Conservation (phyloP, 1,284 basidiomycete species). For the Hemileia vastatrix region DNA sequence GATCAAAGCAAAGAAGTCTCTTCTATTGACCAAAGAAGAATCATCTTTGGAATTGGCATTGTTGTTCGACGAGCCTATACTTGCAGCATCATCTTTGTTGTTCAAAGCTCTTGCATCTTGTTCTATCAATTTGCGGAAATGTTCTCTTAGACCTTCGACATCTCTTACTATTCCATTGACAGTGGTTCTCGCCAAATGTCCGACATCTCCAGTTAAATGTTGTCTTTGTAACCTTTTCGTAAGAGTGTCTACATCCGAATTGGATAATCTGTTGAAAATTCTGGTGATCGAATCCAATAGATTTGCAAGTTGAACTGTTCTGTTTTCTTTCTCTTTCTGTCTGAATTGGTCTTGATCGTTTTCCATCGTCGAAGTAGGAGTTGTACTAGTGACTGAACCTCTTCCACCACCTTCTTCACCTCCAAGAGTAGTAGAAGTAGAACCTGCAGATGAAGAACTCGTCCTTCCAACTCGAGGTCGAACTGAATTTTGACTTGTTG, state of each 20-base stretch:
- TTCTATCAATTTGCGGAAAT: conserved; percentile 57
- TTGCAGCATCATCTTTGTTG: conserved; percentile 22
- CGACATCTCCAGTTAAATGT: conserved; percentile 71
- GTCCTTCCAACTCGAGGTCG: background rate
- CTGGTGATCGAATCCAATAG: conserved; percentile 63
- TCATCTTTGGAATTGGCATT: conserved; percentile 40
- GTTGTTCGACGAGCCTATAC: conserved; percentile 55
- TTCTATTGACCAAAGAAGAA: conserved; percentile 56
- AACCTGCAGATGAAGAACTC: background rate
- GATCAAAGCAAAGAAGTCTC: conserved; percentile 73
- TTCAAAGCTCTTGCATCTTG: conserved; percentile 46
- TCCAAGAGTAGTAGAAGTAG: background rate
- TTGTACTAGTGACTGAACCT: conserved; percentile 24
- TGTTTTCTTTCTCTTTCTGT: conserved; percentile 27
- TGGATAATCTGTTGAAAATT: conserved; percentile 60
- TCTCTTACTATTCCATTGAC: conserved; percentile 68
- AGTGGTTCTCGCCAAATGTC: conserved; percentile 74
- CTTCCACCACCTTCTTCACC: background rate
- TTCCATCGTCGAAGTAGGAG: conserved; percentile 41
- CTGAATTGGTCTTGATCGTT: conserved; percentile 26
- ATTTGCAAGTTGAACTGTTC: too few species aligned
- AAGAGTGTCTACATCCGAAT: conserved; percentile 77
- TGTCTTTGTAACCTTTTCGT: conserved; percentile 84
- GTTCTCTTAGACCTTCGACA: conserved; percentile 57
- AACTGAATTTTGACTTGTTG: background rate